Conservation (phyloP, 495 filamentous ascomycete genomes). For the Neurospora sp. region DNA sequence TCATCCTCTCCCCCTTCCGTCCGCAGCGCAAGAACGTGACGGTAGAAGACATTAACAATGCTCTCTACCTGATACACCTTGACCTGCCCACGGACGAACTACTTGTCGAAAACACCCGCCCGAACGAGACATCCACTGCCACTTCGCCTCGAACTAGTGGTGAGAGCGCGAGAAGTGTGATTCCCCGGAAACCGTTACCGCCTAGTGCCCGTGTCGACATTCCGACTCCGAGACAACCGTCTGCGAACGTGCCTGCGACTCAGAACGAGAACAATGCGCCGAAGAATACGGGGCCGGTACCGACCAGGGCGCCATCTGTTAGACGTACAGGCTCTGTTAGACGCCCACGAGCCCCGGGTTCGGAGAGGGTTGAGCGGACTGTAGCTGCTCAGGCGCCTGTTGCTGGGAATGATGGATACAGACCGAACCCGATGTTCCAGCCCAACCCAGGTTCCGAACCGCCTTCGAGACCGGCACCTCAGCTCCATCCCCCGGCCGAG, state of each 20-base stretch:
- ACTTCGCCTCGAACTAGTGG: constrained; percentile 37
- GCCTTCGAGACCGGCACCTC: not conserved
- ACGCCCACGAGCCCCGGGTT: not conserved
- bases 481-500: not conserved
- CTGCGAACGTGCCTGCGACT: not conserved
- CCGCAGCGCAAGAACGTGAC: constrained; percentile 80
- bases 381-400: not conserved
- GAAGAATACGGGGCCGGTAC: not conserved
- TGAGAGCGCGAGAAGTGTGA: constrained; percentile 33
- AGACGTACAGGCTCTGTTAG: not conserved
- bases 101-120: constrained; percentile 36
- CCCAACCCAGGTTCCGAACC: not conserved
- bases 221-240: not conserved
- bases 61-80: constrained; percentile 84
- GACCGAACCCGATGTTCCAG: constrained; percentile 16
- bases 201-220: constrained; percentile 2
- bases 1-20: constrained; percentile 87
- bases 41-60: constrained; percentile 74
- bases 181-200: constrained; percentile 36
- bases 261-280: not conserved
- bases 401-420: constrained; percentile 5
- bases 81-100: constrained; percentile 48
- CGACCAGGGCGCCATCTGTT: not conserved
- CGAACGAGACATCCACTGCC: constrained; percentile 13
- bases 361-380: not conserved